Base-by-base conservation (phyloP, 768 basidiomycete genomes). In the Mycena capillaripes region DNA sequence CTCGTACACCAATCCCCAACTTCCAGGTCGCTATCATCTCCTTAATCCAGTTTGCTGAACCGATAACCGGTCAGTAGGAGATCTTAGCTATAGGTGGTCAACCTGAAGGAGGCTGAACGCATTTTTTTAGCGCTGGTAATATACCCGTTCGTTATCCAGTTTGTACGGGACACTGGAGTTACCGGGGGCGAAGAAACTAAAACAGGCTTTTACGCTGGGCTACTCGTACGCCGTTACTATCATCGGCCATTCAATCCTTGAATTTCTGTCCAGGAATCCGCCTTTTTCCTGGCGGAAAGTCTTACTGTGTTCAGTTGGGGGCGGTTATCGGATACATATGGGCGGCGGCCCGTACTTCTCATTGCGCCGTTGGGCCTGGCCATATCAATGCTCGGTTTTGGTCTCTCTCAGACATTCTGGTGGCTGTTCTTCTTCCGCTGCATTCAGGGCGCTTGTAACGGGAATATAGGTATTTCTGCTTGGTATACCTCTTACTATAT, bases 381-480 rank as follows among this genome's bases (percentile, higher is more conserved):
- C 1, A 21, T 84, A 2, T 76, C 81, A 32, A 82, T 81, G 76
- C 38, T 84, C 6, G 75, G 74, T 19, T 85, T 85, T 61, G 84
- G 84, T 0, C 65, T 83, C 11, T 81, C 83, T 9, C 81, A 76
- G 23, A 77, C 68, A 6, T 84, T 78, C 62, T 75, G 69, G 72
- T 8, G 21, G 19, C 56, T 78, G n/a, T 46, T 81, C n/a, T 73
- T 82, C 10, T 76, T 79, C 36, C 78, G 84, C 32, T 81, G 78
- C 48, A 64, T 82, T 16, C 84, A 85, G 52, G 85, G 85, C n/a
- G 74, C 79, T 1, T 84, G 83, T 59, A 85, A 85, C 71, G 84
- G 86, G 14, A 86, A 85, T 57, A 80, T 81, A 23, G 79, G 81
- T 79, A 65, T 12, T 10, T 70, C 14, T 38, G 4, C 17, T 69